Evolutionary conservation across 768 basidiomycete genomes (phyloP), one percentile per base, ranked within the genome.

Genomic region (Phanerodontia chrysosporium): DNA sequence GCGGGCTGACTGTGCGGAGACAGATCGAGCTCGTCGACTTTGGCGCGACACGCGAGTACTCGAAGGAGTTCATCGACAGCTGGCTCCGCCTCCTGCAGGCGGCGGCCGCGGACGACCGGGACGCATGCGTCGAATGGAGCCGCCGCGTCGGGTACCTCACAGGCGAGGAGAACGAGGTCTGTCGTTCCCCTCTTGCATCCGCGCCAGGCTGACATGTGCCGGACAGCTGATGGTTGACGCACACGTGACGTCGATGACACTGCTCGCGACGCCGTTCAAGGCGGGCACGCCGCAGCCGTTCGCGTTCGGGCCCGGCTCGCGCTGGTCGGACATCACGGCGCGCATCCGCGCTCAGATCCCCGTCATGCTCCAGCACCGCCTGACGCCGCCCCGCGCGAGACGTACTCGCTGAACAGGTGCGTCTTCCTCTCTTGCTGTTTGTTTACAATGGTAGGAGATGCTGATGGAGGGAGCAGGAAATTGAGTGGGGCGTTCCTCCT

Each of bases 381-480:
- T 97, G 28, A 95, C 93, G 0, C 96, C 96, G 0, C 96, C 96
- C 96, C 96, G 0, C 76, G 83, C 58, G 95, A 98, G 75, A 98
- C 96, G 1, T 98, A 98, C 71, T 93, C 91, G 71, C 74, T 98
- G 55, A 98, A 99, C 70, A 76, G 94, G 89, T 87, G 61, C 57
- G 82, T 69, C 3, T 9, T 22, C 3, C 16, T 8, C 64, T 13
- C 14, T 25, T 32, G 5, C 10, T 18, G 2, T 24, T 35, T n/a
- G n/a, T n/a, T 21, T 10, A 9, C 21, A 12, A n/a, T 10, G 39
- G 16, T 54, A 27, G 16, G 28, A 16, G 16, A 10, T 51, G 42
- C 49, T 52, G 45, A 29, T 14, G 21, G 16, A 35, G n/a, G 28
- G 2, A 35, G 58, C 66, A 88, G 90, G 67, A 94, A 93, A 78